phyloP scores from a whole-genome alignment of 176 grass and related monocot genomes.

The Secale cereale region DNA sequence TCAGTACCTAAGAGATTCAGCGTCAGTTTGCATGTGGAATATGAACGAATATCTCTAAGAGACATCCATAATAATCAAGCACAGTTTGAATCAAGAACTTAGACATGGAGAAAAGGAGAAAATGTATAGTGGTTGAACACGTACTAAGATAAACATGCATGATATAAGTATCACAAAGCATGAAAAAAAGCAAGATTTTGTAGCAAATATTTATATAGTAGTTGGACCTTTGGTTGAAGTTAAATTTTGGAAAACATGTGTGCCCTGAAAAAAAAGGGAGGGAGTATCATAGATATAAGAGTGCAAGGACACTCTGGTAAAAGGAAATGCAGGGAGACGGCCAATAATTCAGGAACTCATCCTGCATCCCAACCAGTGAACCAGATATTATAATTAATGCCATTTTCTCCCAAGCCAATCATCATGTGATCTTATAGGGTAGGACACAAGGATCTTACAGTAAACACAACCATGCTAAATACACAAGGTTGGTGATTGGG shows the following conservation, averaged over 20 bases:
- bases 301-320: background rate
- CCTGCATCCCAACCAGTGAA: background rate
- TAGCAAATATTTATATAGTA: background rate
- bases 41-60: background rate
- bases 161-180: background rate
- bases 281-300: conserved; percentile 12
- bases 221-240: background rate
- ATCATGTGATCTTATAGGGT: background rate
- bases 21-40: conserved; percentile 22
- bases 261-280: background rate
- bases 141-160: background rate
- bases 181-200: background rate
- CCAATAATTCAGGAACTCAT: conserved; percentile 8
- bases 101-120: background rate
- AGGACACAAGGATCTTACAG: background rate
- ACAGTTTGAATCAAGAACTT: conserved; percentile 14
- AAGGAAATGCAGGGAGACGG: background rate
- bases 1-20: conserved; percentile 59
- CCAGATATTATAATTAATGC: background rate
- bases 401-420: background rate
- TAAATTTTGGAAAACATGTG: background rate
- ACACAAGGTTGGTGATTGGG: background rate
- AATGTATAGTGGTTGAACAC: background rate
- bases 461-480: background rate
- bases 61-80: background rate